These are phyloP conservation scores for Hansenula sp. DNA, from an alignment of 1,139 yeast genomes.

Conservation along the genomic window DNA sequence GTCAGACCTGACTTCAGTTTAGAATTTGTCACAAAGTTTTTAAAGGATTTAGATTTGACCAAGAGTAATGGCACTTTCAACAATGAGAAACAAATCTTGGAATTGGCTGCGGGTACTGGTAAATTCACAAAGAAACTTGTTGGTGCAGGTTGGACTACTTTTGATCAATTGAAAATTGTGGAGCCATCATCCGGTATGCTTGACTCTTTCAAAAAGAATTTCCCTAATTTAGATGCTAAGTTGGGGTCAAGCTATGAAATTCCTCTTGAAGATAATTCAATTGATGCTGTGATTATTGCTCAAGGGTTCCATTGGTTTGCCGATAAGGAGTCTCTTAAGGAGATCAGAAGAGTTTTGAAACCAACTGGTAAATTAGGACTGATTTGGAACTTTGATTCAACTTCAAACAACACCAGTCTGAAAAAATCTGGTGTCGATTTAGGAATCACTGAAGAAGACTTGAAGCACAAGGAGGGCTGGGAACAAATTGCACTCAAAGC, in stretches of 20 bases:
- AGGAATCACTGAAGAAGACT: conserved; percentile 3
- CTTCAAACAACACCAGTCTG: conserved; percentile 11
- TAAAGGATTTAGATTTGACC: conserved; percentile 33
- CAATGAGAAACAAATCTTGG: conserved; percentile 35
- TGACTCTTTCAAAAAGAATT: conserved; percentile 39
- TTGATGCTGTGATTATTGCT: conserved; percentile 54
- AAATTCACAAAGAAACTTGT: conserved; percentile 49
- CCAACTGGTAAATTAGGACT: conserved; percentile 49
- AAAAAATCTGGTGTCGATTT: conserved; percentile 2
- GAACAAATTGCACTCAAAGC: conserved; percentile 25
- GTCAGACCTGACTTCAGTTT: conserved; percentile 54
- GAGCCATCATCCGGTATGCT: conserved; percentile 65
- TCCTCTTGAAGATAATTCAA: conserved; percentile 41
- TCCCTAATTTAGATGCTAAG: conserved; percentile 39
- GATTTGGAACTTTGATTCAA: conserved; percentile 59
- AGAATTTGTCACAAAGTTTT: conserved; percentile 43
- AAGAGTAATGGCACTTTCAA: not conserved
- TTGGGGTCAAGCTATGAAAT: conserved; percentile 45
- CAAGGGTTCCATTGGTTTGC: conserved; percentile 73
- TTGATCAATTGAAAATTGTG: conserved; percentile 33
- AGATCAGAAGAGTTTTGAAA: conserved; percentile 49
- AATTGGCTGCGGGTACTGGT: conserved; percentile 65
- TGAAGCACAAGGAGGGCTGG: conserved; percentile 27
- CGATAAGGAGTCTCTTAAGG: conserved; percentile 43
- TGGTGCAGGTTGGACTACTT: conserved; percentile 34